A percentile compares a stretch with the other conserved stretches of the same genome.
Conservation (phyloP, 2,329 filamentous ascomycete genomes). For the Fusarium siculi region DNA sequence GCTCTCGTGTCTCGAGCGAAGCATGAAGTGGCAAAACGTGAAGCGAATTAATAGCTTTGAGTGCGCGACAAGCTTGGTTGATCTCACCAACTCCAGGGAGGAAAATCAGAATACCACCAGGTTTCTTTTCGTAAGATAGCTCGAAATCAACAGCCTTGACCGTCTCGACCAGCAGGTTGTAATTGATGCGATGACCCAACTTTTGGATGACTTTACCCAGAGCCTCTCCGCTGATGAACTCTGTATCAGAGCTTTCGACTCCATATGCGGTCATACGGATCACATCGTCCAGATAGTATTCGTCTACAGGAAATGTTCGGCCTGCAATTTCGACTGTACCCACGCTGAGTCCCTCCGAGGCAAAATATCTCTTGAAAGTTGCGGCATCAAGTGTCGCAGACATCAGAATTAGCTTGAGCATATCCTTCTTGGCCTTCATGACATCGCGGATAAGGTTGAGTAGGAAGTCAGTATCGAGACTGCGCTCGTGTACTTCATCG, state of each 20-base stretch:
- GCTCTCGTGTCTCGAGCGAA: constrained; percentile 87
- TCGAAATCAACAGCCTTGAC: constrained; percentile 84
- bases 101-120: constrained; percentile 93
- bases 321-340: constrained; percentile 87
- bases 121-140: constrained; percentile 70
- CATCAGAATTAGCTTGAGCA: constrained; percentile 96
- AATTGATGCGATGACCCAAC: constrained; percentile 88
- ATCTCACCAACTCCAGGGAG: constrained; percentile 93
- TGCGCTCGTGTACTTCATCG: constrained; percentile 96
- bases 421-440: constrained; percentile 85
- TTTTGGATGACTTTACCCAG: constrained; percentile 78
- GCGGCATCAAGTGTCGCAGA: constrained; percentile 92
- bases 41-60: constrained; percentile 70
- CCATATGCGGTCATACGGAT: constrained; percentile 85
- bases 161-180: constrained; percentile 83
- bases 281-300: constrained; percentile 91
- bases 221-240: constrained; percentile 60
- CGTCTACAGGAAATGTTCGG: constrained; percentile 88
- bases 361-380: constrained; percentile 67
- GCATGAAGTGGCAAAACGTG: constrained; percentile 91
- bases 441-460: constrained; percentile 87
- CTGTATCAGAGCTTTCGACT: constrained; percentile 58
- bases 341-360: constrained; percentile 75
- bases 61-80: constrained; percentile 79
- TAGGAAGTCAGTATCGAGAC: constrained; percentile 97